Percentiles rank a stretch among this genome's conserved stretches.
These are phyloP conservation scores for Trametes cinnabarina DNA, from an alignment of 768 basidiomycete genomes.

Conservation along the genomic window DNA sequence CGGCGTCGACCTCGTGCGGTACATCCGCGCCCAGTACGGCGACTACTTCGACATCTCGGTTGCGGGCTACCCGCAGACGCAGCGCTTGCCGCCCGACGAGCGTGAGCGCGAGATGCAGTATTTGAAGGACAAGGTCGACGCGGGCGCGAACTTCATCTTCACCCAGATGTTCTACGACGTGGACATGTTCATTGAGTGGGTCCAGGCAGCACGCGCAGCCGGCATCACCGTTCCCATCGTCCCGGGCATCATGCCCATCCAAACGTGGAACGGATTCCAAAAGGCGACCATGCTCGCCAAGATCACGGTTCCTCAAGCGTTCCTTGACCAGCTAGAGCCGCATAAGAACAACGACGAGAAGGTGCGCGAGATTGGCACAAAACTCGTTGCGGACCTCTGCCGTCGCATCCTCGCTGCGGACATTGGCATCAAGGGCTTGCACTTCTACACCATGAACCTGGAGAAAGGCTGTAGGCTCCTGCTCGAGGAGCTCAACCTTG, in stretches of 20 bases:
- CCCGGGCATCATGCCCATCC: constrained; percentile 92
- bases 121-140: constrained; percentile 89
- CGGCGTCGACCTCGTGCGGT: constrained; percentile 87
- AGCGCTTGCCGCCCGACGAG: constrained; percentile 69
- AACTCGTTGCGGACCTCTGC: constrained; percentile 93
- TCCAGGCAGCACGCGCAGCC: constrained; percentile 72
- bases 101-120: constrained; percentile 75
- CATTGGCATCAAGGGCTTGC: constrained; percentile 83
- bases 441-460: constrained; percentile 97
- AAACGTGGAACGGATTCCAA: constrained; percentile 94
- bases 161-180: constrained; percentile 99
- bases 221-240: constrained; percentile 90
- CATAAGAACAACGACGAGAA: constrained; percentile 91
- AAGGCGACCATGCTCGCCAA: constrained; percentile 78
- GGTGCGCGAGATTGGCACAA: constrained; percentile 90
- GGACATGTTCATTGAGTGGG: constrained; percentile 90
- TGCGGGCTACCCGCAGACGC: constrained; percentile 87
- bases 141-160: constrained; percentile 90
- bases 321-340: constrained; percentile 78
- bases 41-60: constrained; percentile 97
- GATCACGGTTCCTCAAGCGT: constrained; percentile 71
- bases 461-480: constrained; percentile 96
- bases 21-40: constrained; percentile 78
- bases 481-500: constrained; percentile 85
- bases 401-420: constrained; percentile 75